phyloP scores from a whole-genome alignment of 2,329 filamentous ascomycete genomes.

The Aspergillus aculeatus region DNA sequence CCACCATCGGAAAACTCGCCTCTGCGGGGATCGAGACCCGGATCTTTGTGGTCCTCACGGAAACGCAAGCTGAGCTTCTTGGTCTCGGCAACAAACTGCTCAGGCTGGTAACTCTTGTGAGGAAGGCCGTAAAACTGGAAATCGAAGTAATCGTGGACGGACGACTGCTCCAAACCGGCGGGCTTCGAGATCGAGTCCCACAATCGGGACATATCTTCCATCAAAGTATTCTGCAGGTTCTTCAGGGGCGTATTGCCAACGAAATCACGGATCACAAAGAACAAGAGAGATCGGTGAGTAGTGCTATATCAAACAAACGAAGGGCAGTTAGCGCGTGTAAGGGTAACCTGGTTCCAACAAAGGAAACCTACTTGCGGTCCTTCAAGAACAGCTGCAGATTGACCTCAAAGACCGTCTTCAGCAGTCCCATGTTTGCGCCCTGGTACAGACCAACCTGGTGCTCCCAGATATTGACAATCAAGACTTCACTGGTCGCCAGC shows the following conservation, averaged over 20 bases:
- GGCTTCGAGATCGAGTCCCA: constrained; percentile 94
- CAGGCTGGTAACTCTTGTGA: constrained; percentile 93
- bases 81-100: constrained; percentile 81
- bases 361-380: constrained; percentile 71
- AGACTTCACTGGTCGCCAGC: constrained; percentile 92
- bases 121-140: constrained; percentile 95
- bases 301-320: constrained; percentile 55
- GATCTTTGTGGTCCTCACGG: constrained; percentile 72
- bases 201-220: constrained; percentile 87
- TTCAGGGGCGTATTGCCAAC: constrained; percentile 85
- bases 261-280: constrained; percentile 98
- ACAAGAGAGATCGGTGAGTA: constrained; percentile 84
- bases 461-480: constrained; percentile 99
- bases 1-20: constrained; percentile 74
- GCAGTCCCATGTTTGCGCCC: constrained; percentile 95
- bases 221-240: constrained; percentile 84
- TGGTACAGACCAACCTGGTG: constrained; percentile 98
- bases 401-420: constrained; percentile 99
- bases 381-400: constrained; percentile 96
- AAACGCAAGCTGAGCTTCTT: constrained; percentile 78
- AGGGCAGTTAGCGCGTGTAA: constrained; percentile 21
- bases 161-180: constrained; percentile 78
- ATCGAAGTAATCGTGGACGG: constrained; percentile 96
- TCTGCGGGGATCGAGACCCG: constrained; percentile 58
- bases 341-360: background rate